Percentiles rank a stretch among this genome's conserved stretches.
phyloP scores from a whole-genome alignment of 1,284 basidiomycete genomes.

The Athelia psychrophila region DNA sequence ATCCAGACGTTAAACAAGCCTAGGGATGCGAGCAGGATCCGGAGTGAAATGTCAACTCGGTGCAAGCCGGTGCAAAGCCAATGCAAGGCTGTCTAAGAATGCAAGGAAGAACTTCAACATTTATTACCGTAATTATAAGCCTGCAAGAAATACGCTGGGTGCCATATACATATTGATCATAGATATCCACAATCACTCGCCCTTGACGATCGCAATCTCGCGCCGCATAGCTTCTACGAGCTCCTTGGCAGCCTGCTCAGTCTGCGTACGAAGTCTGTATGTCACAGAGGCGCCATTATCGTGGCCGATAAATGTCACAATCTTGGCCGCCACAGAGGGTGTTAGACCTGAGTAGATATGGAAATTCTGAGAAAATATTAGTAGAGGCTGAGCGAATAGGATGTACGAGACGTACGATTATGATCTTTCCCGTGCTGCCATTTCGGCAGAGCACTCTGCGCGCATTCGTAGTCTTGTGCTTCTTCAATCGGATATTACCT shows the following conservation, averaged over 20 bases:
- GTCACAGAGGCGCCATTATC: slow-evolving; percentile 52
- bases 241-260: slow-evolving; percentile 54
- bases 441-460: slow-evolving; percentile 67
- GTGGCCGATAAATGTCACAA: slow-evolving; percentile 67
- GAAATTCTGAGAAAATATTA: slow-evolving; percentile 50
- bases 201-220: slow-evolving; percentile 53
- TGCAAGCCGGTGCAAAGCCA: no score
- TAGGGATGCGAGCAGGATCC: no score
- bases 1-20: no score
- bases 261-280: slow-evolving; percentile 64
- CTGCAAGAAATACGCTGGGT: slow-evolving; percentile 2
- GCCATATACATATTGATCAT: background rate
- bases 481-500: slow-evolving; percentile 72
- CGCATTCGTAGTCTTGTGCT: slow-evolving; percentile 54
- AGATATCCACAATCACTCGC: slow-evolving; percentile 23
- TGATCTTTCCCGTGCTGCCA: slow-evolving; percentile 68
- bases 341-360: slow-evolving; percentile 54
- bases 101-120: no score
- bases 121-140: background rate
- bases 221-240: slow-evolving; percentile 61
- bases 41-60: no score
- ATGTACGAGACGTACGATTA: slow-evolving; percentile 48
- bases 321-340: slow-evolving; percentile 46
- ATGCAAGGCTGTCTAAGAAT: no score
- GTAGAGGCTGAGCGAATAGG: slow-evolving; percentile 5